phyloP scores from a whole-genome alignment of 805 yeast genomes.

The Brettanomyces sp. region DNA sequence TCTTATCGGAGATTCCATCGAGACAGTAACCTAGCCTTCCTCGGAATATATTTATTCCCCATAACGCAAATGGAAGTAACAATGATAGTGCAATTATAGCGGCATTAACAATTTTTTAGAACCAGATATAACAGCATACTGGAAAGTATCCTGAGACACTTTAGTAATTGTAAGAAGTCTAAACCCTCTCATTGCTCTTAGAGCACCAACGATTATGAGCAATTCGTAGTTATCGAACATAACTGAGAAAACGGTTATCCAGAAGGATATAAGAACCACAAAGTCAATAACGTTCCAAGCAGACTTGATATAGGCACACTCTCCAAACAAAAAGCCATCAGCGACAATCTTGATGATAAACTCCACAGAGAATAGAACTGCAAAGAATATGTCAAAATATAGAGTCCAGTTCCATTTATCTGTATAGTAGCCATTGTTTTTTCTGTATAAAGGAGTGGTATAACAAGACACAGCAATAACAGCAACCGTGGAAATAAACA shows the following conservation, averaged over 20 bases:
- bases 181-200: constrained; percentile 80
- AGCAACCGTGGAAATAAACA: constrained; percentile 56
- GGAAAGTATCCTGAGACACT: constrained; percentile 68
- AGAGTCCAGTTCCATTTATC: constrained; percentile 52
- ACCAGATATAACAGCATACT: constrained; percentile 74
- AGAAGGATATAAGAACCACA: constrained; percentile 65
- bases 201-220: constrained; percentile 66
- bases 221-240: constrained; percentile 41
- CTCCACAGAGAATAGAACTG: constrained; percentile 57
- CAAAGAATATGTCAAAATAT: constrained; percentile 50
- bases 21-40: constrained; percentile 67
- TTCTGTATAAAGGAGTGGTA: constrained; percentile 67
- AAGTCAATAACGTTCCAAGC: constrained; percentile 82
- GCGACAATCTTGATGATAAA: constrained; percentile 71
- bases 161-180: constrained; percentile 72
- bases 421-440: constrained; percentile 19
- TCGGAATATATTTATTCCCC: constrained; percentile 80
- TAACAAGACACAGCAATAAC: constrained; percentile 71
- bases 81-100: constrained; percentile 61
- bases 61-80: constrained; percentile 76
- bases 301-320: constrained; percentile 72
- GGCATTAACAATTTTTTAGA: constrained; percentile 61
- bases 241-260: constrained; percentile 66
- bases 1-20: constrained; percentile 40
- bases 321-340: constrained; percentile 74